Conservation (phyloP, 768 basidiomycete species). For the Botryobasidium botryosum region DNA sequence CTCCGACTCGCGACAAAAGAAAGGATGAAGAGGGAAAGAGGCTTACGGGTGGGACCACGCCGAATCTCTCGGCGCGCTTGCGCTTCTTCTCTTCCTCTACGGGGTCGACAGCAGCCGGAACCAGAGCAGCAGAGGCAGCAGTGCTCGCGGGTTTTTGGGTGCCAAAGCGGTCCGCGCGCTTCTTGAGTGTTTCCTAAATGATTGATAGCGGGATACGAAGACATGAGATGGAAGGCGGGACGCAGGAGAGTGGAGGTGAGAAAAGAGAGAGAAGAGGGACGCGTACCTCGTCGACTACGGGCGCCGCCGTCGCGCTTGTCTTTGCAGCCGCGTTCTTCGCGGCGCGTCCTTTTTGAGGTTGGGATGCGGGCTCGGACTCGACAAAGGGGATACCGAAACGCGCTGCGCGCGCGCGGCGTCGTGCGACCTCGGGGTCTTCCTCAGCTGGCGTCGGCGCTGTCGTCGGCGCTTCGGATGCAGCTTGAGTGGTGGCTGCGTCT, state of each 20-base stretch:
- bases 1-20: no score
- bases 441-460: neutral
- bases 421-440: neutral
- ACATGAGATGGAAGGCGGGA: no score
- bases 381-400: slow-evolving; percentile 11
- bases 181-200: slow-evolving; percentile 8
- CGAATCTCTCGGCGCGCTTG: slow-evolving; percentile 15
- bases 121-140: slow-evolving; percentile 1
- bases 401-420: slow-evolving; percentile 7
- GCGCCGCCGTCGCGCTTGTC: neutral
- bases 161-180: slow-evolving; percentile 10
- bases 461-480: neutral
- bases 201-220: no score
- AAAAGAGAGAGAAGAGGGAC: neutral
- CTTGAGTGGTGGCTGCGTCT: neutral
- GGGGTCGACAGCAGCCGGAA: slow-evolving; percentile 9
- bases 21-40: neutral
- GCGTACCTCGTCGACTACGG: neutral
- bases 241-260: neutral
- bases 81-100: slow-evolving; percentile 16
- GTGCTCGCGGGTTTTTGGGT: neutral
- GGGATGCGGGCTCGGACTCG: neutral
- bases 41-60: neutral
- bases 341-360: neutral
- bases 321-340: neutral